Base-by-base conservation (phyloP, 768 basidiomycete genomes). In the Lanmaoa rubissima region DNA sequence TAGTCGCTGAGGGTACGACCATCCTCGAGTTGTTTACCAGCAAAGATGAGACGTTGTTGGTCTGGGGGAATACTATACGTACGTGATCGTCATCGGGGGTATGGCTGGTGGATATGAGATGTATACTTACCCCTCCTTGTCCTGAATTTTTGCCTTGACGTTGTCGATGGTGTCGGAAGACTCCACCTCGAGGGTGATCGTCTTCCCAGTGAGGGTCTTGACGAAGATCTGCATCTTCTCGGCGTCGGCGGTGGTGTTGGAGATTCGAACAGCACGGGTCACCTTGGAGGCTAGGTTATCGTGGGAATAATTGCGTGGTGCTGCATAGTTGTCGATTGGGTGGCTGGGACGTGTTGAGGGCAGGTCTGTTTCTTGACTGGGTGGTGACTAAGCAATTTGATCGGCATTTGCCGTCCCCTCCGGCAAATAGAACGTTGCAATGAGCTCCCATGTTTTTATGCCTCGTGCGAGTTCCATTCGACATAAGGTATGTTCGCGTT, bases 21-120 rank as follows among this genome's bases (percentile, higher is more conserved):
- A 74, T 98, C 96, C 77, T 98, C 96, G 57, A 98, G 86, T 76
- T 98, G 96, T 83, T 98, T 98, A 52, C 96, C 96, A 57, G 96
- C 96, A 64, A 98, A 67, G 10, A 67, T 67, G 21, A 67, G 64
- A 36, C 66, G 66, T 12, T 67, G 66, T 56, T 67, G 66, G 44
- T 67, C 66, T 0, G 66, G 66, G 5, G 66, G 66, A 6, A 67
- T 67, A 13, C 66, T 69, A 43, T 94, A 75, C 32, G 36, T 17
- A 14, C 17, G 21, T 28, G 50, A 61, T 64, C 19, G 35, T 55
- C 46, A 55, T 32, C 0, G 32, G n/a, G 2, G 10, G 4, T 19
- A 10, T 3, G 7, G 10, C 5, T 2, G 1, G 28, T 1, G 1
- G 26, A 24, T 13, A 16, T 14, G 32, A 17, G 34, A 47, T 35